Conservation (phyloP, 1,284 basidiomycete genomes). For the Rhodotorula sp. region DNA sequence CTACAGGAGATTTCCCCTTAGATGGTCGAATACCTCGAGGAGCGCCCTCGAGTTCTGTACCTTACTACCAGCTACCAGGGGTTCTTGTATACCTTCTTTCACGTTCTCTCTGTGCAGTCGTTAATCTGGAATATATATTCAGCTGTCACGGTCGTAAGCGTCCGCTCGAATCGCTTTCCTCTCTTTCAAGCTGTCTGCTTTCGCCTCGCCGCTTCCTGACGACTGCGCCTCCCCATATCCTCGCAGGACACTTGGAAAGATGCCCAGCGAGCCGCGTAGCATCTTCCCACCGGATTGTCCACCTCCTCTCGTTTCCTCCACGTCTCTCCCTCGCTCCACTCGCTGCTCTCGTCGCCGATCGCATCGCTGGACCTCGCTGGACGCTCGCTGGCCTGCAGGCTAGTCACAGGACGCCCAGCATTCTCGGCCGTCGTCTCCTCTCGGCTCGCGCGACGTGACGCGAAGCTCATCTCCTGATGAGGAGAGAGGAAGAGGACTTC, state of each 20-base stretch:
- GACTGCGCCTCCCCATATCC: no score
- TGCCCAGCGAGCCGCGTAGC: no score
- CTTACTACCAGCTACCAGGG: background rate
- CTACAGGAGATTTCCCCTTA: conserved; percentile 53
- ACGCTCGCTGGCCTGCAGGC: no score
- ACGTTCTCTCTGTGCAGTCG: background rate
- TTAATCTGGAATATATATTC: background rate
- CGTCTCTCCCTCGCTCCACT: background rate
- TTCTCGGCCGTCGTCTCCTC: no score
- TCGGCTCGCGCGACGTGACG: no score
- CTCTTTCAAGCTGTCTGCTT: background rate
- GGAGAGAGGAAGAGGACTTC: no score
- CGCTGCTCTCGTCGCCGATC: no score
- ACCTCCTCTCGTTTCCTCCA: background rate
- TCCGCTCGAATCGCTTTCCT: background rate
- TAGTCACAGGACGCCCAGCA: no score
- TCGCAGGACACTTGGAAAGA: no score
- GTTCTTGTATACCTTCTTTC: background rate
- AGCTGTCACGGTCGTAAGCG: background rate
- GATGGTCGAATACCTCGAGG: background rate
- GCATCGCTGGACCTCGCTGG: no score
- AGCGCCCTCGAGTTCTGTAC: background rate
- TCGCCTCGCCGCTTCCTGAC: no score
- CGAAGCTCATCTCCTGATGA: no score
- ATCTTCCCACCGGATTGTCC: background rate